Evolutionary conservation across 257 asterid genomes (phyloP).

Genomic region (Prunella vulgaris): DNA sequence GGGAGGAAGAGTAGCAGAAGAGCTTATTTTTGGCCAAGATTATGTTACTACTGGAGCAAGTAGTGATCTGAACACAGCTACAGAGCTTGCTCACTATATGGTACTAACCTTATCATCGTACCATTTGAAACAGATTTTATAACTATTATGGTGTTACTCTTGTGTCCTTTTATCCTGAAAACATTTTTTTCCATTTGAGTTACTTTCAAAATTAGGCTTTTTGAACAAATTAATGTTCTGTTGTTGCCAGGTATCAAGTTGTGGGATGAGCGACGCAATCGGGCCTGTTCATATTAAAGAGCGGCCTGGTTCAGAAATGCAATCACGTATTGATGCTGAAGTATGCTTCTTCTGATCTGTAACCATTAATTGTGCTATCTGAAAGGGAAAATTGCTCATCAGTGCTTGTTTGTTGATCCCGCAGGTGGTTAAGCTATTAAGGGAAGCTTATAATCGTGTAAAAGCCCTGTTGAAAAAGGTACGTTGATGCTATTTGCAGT

Average conservation of each 20-base stretch:
- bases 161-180: not conserved
- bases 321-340: constrained; percentile 90
- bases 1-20: constrained; percentile 99
- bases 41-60: constrained; percentile 89
- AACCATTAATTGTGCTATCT: not conserved
- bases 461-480: constrained; percentile 88
- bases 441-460: constrained; percentile 91
- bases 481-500: not conserved
- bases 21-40: constrained; percentile 86
- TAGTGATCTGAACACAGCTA: constrained; percentile 82
- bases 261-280: constrained; percentile 94
- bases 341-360: constrained; percentile 37
- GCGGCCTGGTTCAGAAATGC: constrained; percentile 96
- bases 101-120: constrained; percentile 22
- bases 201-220: not conserved
- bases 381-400: not conserved
- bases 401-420: constrained; percentile 1
- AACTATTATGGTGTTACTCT: not conserved
- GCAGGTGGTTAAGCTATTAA: constrained; percentile 81
- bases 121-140: not conserved
- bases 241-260: constrained; percentile 57
- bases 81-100: constrained; percentile 94
- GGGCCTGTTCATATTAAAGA: constrained; percentile 93
- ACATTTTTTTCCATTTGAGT: not conserved
- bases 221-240: not conserved